These are phyloP conservation scores for Pseudopyricularia cyperi DNA, from an alignment of 2,329 filamentous ascomycete species.

Conservation along the genomic window DNA sequence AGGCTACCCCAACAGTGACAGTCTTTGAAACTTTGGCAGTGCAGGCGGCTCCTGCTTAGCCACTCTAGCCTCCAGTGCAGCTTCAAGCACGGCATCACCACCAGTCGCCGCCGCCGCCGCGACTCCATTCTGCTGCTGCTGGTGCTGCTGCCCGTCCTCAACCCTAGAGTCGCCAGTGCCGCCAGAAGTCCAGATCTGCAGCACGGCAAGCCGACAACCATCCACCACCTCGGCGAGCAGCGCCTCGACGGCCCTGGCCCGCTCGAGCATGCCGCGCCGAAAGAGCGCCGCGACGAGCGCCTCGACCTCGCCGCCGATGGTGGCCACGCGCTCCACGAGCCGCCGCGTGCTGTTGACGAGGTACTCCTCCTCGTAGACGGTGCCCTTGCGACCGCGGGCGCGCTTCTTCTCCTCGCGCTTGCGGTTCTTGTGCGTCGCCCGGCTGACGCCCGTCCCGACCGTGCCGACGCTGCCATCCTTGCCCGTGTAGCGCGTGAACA, in stretches of 20 bases:
- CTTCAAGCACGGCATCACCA: slow-evolving; percentile 32
- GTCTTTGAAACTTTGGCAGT: slow-evolving; percentile 30
- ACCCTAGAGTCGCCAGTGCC: slow-evolving; percentile 15
- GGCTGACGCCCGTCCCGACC: slow-evolving; percentile 57
- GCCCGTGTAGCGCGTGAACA: slow-evolving; percentile 88
- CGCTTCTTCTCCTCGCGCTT: slow-evolving; percentile 88
- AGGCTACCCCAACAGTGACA: slow-evolving; percentile 32
- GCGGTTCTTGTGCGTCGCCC: slow-evolving; percentile 78
- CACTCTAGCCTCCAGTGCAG: slow-evolving; percentile 30
- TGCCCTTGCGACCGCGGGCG: slow-evolving; percentile 87
- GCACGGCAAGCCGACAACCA: slow-evolving; percentile 51
- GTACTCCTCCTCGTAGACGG: slow-evolving; percentile 96
- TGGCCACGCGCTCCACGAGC: slow-evolving; percentile 66
- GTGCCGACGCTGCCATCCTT: slow-evolving; percentile 50
- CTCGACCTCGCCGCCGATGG: slow-evolving; percentile 58
- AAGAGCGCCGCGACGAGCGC: slow-evolving; percentile 65
- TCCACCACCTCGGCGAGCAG: slow-evolving; percentile 63
- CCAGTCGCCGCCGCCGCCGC: slow-evolving; percentile 7
- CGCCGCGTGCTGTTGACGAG: slow-evolving; percentile 76
- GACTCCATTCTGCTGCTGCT: slow-evolving; percentile 11
- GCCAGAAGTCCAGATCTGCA: slow-evolving; percentile 64
- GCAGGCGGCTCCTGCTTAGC: slow-evolving; percentile 34
- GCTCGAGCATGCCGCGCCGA: slow-evolving; percentile 74
- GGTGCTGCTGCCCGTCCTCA: slow-evolving; percentile 9
- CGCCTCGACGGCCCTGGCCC: slow-evolving; percentile 64